These are phyloP conservation scores for Sphagnum fallax DNA, from an alignment of 228 moss, liverwort and hornwort species.

Conservation along the genomic window DNA sequence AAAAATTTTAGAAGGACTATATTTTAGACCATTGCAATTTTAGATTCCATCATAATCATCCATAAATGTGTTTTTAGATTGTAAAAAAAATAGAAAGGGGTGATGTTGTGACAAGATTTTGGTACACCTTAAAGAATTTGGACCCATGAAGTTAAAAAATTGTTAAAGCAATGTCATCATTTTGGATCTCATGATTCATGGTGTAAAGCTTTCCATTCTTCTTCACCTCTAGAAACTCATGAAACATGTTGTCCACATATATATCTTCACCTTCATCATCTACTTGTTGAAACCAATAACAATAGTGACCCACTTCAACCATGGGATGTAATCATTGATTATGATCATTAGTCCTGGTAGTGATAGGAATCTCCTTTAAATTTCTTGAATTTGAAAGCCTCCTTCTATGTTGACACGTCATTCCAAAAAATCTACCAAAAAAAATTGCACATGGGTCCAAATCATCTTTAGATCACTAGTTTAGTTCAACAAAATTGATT, in stretches of 20 bases:
- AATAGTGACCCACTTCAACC: neutral
- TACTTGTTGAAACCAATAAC: neutral
- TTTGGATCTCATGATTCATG: no score
- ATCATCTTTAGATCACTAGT: neutral
- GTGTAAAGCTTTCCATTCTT: neutral
- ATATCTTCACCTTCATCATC: neutral
- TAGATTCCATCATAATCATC: no score
- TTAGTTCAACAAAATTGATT: neutral
- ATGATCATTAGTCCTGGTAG: neutral
- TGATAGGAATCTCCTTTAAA: neutral
- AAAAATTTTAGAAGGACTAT: no score
- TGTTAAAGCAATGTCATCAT: no score
- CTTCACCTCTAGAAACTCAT: neutral
- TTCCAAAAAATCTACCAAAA: neutral
- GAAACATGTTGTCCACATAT: no score
- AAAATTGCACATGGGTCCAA: neutral
- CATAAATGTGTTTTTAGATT: no score
- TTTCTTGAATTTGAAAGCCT: neutral
- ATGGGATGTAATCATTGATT: slow-evolving; percentile 2
- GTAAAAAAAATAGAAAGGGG: no score
- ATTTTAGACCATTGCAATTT: no score
- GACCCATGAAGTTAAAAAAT: no score
- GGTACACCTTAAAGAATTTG: no score
- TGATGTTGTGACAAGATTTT: no score
- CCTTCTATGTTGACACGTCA: neutral